phyloP scores from a whole-genome alignment of 2,329 filamentous ascomycete genomes.

The Penicillium decumbens region DNA sequence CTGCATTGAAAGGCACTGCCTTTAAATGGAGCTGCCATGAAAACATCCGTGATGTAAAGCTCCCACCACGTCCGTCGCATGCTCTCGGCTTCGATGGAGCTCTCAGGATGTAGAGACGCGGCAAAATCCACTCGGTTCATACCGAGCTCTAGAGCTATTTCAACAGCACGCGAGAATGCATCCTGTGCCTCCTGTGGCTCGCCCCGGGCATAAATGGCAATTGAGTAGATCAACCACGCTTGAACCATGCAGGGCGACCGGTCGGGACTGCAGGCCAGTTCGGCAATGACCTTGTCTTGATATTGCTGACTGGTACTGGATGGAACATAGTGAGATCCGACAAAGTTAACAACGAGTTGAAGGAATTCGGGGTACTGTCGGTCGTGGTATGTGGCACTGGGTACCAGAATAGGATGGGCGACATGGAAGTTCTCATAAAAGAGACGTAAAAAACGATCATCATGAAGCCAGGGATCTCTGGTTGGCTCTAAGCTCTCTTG shows the following conservation, averaged over 20 bases:
- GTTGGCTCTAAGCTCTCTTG: slow-evolving; percentile 13
- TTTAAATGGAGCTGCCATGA: slow-evolving; percentile 64
- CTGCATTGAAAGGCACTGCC: slow-evolving; percentile 56
- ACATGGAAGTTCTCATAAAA: slow-evolving; percentile 53
- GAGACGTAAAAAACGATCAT: slow-evolving; percentile 41
- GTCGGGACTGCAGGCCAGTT: slow-evolving; percentile 21
- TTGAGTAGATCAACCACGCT: slow-evolving; percentile 35
- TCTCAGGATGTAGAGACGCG: slow-evolving; percentile 37
- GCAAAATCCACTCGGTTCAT: slow-evolving; percentile 65
- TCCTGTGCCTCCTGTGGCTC: slow-evolving; percentile 32
- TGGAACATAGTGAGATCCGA: slow-evolving; percentile 50
- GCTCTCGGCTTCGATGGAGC: slow-evolving; percentile 68
- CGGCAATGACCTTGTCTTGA: slow-evolving; percentile 26
- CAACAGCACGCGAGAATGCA: slow-evolving; percentile 59
- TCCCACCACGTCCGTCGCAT: slow-evolving; percentile 88
- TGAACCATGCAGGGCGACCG: slow-evolving; percentile 36
- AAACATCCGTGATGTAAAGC: slow-evolving; percentile 68
- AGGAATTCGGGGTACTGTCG: slow-evolving; percentile 45
- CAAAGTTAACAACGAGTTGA: slow-evolving; percentile 48
- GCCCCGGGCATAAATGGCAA: slow-evolving; percentile 33
- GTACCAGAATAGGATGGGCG: slow-evolving; percentile 53
- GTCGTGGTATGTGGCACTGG: slow-evolving; percentile 37
- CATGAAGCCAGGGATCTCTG: slow-evolving; percentile 18
- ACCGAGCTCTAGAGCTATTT: slow-evolving; percentile 67
- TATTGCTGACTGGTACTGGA: slow-evolving; percentile 22